Evolutionary conservation across 2,329 filamentous ascomycete genomes (phyloP).

Genomic region (Xylaria sp.): DNA sequence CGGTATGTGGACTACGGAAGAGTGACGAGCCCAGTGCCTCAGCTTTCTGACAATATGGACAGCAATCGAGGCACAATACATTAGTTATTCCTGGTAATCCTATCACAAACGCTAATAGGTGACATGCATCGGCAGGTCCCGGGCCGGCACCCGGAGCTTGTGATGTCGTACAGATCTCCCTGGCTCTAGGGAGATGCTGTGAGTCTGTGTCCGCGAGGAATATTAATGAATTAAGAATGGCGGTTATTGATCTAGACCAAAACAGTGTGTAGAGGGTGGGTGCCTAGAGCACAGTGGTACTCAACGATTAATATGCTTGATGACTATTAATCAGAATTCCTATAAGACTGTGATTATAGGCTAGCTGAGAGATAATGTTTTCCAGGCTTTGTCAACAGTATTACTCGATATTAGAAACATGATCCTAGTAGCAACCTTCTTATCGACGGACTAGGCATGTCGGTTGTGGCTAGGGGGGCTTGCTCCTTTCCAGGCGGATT

Average conservation of each 20-base stretch:
- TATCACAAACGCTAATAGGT: slow-evolving; percentile 2
- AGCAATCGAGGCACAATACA: background rate
- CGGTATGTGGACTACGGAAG: slow-evolving; percentile 1
- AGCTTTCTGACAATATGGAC: background rate
- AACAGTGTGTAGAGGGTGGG: background rate
- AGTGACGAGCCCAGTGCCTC: slow-evolving; percentile 9
- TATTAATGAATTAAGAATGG: slow-evolving; percentile 5
- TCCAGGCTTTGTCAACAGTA: background rate
- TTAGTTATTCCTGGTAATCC: background rate
- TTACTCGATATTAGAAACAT: background rate
- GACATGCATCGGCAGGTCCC: slow-evolving; percentile 7
- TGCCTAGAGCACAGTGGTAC: background rate
- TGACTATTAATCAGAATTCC: background rate
- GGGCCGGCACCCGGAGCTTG: background rate
- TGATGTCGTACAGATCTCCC: slow-evolving; percentile 4
- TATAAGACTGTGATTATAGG: background rate
- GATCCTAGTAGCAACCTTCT: background rate
- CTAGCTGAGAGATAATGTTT: background rate
- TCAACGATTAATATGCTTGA: background rate
- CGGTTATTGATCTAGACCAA: slow-evolving; percentile 1
- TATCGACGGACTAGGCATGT: slow-evolving; percentile 1
- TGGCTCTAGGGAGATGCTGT: background rate
- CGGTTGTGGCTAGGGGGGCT: background rate
- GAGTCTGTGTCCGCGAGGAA: background rate
- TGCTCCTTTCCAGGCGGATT: background rate